These are phyloP conservation scores for Closterium sp. DNA, from an alignment of 139 green algal genomes.

Conservation along the genomic window DNA sequence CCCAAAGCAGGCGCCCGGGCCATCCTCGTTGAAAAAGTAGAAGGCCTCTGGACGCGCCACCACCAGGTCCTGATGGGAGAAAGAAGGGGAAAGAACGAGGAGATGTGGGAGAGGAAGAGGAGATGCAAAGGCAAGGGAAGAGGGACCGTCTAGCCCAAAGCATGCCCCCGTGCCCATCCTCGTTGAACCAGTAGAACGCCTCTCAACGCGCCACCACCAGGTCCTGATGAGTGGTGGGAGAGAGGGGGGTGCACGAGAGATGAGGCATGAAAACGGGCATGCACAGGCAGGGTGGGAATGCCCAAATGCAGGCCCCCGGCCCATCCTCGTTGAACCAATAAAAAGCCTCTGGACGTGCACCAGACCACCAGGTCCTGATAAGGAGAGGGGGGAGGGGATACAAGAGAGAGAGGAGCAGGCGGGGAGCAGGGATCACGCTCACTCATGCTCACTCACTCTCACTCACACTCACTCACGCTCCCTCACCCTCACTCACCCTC, in stretches of 20 bases:
- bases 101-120: neutral
- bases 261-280: too few relatives aligned
- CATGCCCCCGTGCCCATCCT: constrained; percentile 53
- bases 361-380: constrained; percentile 51
- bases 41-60: constrained; percentile 48
- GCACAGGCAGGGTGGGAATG: too few relatives aligned
- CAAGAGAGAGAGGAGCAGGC: neutral
- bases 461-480: too few relatives aligned
- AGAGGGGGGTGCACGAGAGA: neutral
- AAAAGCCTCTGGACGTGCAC: constrained; percentile 43
- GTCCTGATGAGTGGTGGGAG: constrained; percentile 19
- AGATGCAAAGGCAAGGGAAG: neutral
- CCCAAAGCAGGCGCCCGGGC: constrained; percentile 49
- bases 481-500: too few relatives aligned
- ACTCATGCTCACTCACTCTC: too few relatives aligned
- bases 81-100: neutral
- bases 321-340: constrained; percentile 58
- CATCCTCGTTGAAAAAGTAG: constrained; percentile 56
- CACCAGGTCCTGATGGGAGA: constrained; percentile 42
- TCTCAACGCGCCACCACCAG: constrained; percentile 50
- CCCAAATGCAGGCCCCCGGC: too few relatives aligned
- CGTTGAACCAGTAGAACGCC: constrained; percentile 58
- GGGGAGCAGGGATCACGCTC: too few relatives aligned
- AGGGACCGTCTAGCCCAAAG: constrained; percentile 50
- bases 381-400: neutral